phyloP scores from a whole-genome alignment of 192 early-diverging fungal genomes.

The Umbelopsis ramanniana region DNA sequence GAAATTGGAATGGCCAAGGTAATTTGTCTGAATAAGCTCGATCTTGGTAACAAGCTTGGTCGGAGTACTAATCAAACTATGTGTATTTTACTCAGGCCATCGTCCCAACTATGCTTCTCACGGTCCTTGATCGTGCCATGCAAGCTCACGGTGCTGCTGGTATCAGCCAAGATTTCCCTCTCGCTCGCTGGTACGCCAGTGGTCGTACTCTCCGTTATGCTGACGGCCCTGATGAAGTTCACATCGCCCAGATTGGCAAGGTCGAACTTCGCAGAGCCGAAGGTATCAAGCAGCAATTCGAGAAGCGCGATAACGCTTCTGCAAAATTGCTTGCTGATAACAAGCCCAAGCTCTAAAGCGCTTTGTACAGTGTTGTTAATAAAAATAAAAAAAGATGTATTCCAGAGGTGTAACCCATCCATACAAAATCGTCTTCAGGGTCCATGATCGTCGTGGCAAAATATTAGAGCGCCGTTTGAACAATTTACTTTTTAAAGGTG shows the following conservation, averaged over 20 bases:
- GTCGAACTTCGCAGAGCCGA: slow-evolving; percentile 66
- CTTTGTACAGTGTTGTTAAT: slow-evolving; percentile 2
- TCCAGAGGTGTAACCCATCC: neutral
- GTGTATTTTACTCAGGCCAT: slow-evolving; percentile 38
- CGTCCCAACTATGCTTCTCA: slow-evolving; percentile 78
- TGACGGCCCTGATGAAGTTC: slow-evolving; percentile 68
- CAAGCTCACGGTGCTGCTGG: slow-evolving; percentile 95
- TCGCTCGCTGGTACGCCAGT: slow-evolving; percentile 83
- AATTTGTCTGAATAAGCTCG: slow-evolving; percentile 13
- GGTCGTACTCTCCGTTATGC: slow-evolving; percentile 88
- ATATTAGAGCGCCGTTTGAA: slow-evolving; percentile 13
- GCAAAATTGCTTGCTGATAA: neutral
- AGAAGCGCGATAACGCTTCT: neutral
- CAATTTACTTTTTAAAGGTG: neutral
- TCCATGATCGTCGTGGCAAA: neutral
- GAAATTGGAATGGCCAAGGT: slow-evolving; percentile 99
- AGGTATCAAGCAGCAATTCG: slow-evolving; percentile 30
- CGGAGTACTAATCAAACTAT: neutral
- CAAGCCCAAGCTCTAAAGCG: neutral
- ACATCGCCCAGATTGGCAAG: slow-evolving; percentile 78
- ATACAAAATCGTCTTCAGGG: neutral
- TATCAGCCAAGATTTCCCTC: slow-evolving; percentile 80
- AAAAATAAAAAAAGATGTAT: neutral
- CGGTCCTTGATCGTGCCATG: slow-evolving; percentile 89
- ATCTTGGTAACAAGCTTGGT: neutral